Evolutionary conservation across 2,329 filamentous ascomycete genomes (phyloP), one percentile per base, ranked within the genome.

Genomic region (Phoma sp.): DNA sequence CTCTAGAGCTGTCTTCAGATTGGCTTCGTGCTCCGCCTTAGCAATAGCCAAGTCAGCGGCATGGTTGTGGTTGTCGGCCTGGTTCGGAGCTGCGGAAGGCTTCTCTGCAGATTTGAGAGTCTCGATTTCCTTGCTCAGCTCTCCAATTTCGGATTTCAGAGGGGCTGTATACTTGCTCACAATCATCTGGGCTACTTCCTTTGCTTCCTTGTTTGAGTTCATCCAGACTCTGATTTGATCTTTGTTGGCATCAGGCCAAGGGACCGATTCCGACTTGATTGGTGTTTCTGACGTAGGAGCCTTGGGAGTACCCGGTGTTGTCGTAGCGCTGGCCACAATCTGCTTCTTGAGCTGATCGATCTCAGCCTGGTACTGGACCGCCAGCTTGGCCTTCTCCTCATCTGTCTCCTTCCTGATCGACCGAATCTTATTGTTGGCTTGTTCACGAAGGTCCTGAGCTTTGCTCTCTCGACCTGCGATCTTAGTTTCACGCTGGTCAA

Each of bases 401-500:
- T 64, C 58, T 2, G 57, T 57, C 31, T 64, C 61, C n/a, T 58
- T 58, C 9, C 57, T 58, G 46, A 64, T 58, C 47, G 82, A 79
- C 65, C 89, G 89, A 55, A 90, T 80, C 10, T 83, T 86, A 27
- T 85, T 83, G 68, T 93, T 89, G 15, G 89, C 78, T 57, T 87
- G 84, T 49, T 84, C 82, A 1, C 79, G 72, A 10, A 69, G 39
- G 9, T 55, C 55, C 9, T 60, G 61, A 19, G 58, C 58, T 48
- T 65, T 64, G n/a, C 76, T 57, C 29, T 70, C 61, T 19, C 60
- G 58, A 17, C 52, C 57, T n/a, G 58, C 39, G 22, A 67, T 62
- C 15, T 58, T 50, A 2, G 55, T 52, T 37, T 64, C 58, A 13
- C 63, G 62, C 25, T 57, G 56, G 72, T 55, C 52, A 19, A 55